phyloP scores from a whole-genome alignment of 2,329 filamentous ascomycete genomes.

The Diaporthe longicolla region DNA sequence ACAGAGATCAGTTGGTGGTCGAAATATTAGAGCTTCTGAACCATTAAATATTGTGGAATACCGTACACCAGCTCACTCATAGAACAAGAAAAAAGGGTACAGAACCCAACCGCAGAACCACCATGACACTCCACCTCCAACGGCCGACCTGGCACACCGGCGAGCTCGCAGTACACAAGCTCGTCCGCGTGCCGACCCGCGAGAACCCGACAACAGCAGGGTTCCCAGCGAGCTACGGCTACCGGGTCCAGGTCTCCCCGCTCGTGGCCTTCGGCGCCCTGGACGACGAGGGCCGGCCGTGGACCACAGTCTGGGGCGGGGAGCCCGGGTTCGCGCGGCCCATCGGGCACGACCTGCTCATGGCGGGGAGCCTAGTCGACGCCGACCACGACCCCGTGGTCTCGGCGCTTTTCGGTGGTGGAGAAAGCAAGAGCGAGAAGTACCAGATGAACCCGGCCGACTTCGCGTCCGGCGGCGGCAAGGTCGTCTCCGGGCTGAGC shows the following conservation, averaged over 20 bases:
- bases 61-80: background rate
- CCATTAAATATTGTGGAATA: background rate
- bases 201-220: conserved; percentile 78
- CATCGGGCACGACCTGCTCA: conserved; percentile 74
- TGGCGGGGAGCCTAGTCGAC: conserved; percentile 74
- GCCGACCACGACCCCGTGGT: conserved; percentile 78
- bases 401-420: conserved; percentile 67
- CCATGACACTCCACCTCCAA: conserved; percentile 34
- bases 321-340: conserved; percentile 75
- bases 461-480: conserved; percentile 54
- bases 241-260: conserved; percentile 73
- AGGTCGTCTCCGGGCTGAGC: conserved; percentile 66
- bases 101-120: background rate
- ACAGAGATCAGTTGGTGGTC: background rate
- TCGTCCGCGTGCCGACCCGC: conserved; percentile 68
- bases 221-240: conserved; percentile 72
- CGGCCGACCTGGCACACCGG: conserved; percentile 70
- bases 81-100: background rate
- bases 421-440: conserved; percentile 56
- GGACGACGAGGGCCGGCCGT: conserved; percentile 75
- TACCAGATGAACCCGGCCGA: conserved; percentile 54
- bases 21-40: background rate
- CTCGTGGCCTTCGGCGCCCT: conserved; percentile 81
- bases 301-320: conserved; percentile 86
- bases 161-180: conserved; percentile 74